phyloP scores from a whole-genome alignment of 331 rosid species.

The Malus hybrid region DNA sequence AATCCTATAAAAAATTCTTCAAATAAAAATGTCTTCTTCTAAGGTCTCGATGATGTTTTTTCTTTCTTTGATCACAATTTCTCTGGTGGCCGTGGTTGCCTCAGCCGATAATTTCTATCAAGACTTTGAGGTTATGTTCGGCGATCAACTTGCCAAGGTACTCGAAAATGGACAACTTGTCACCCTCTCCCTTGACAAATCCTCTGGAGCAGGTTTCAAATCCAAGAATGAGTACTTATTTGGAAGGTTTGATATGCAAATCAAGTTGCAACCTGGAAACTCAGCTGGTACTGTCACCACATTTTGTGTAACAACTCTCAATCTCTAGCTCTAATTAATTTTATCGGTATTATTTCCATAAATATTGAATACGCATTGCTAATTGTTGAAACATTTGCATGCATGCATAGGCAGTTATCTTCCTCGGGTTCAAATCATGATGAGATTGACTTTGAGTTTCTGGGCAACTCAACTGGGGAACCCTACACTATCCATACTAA shows the following conservation, averaged over 20 bases:
- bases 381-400: background rate
- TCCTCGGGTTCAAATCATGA: conserved; percentile 43
- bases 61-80: conserved; percentile 9
- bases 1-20: background rate
- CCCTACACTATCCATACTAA: conserved; percentile 55
- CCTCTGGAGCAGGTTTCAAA: conserved; percentile 47
- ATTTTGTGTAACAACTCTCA: conserved; percentile 27
- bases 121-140: conserved; percentile 34
- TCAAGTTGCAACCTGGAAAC: conserved; percentile 47
- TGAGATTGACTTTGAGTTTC: conserved; percentile 57
- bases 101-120: conserved; percentile 27
- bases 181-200: conserved; percentile 37
- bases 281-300: conserved; percentile 67
- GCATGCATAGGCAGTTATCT: conserved; percentile 32
- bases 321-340: background rate
- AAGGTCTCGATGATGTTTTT: conserved; percentile 4
- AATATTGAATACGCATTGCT: background rate
- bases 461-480: conserved; percentile 50
- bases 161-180: conserved; percentile 30
- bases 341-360: background rate
- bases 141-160: conserved; percentile 21
- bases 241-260: conserved; percentile 52
- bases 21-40: conserved; percentile 20
- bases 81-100: background rate
- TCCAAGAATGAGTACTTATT: conserved; percentile 39